A percentile compares a stretch with the other conserved stretches of the same genome.
Conservation (phyloP, 306 rosid species). For the Cucurbita maxima region DNA sequence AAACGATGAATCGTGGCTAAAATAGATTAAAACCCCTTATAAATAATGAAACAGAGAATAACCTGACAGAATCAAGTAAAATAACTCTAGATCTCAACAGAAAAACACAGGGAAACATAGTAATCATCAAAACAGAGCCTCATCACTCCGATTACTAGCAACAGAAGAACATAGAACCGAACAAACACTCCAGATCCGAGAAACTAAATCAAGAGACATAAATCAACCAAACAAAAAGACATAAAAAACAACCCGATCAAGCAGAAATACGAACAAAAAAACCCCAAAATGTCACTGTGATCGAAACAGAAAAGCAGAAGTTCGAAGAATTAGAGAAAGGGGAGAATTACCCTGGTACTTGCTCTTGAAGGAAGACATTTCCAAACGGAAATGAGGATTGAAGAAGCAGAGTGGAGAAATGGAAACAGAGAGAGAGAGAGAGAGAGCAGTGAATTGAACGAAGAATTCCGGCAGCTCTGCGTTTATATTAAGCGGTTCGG, state of each 20-base stretch:
- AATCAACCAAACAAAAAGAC: background rate
- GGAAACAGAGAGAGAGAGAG: background rate
- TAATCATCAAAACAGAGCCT: background rate
- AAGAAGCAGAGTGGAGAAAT: background rate
- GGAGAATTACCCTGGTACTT: background rate
- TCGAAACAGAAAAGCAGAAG: background rate
- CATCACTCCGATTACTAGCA: background rate
- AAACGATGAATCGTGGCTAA: background rate
- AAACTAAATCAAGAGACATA: background rate
- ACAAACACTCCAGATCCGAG: background rate
- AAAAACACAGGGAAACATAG: background rate
- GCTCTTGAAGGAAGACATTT: constrained; percentile 11
- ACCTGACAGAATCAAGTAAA: background rate
- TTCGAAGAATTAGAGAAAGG: background rate
- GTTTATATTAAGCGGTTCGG: background rate
- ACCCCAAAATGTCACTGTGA: background rate
- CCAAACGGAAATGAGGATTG: background rate
- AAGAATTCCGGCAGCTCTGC: background rate
- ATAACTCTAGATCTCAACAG: background rate
- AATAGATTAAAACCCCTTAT: background rate
- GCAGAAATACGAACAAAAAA: background rate
- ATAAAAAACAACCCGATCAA: background rate
- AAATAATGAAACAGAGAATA: background rate
- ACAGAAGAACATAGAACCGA: background rate
- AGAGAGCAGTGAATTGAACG: background rate